Conservation (phyloP, 495 filamentous ascomycete genomes). For the Articulospora tetracladia region DNA sequence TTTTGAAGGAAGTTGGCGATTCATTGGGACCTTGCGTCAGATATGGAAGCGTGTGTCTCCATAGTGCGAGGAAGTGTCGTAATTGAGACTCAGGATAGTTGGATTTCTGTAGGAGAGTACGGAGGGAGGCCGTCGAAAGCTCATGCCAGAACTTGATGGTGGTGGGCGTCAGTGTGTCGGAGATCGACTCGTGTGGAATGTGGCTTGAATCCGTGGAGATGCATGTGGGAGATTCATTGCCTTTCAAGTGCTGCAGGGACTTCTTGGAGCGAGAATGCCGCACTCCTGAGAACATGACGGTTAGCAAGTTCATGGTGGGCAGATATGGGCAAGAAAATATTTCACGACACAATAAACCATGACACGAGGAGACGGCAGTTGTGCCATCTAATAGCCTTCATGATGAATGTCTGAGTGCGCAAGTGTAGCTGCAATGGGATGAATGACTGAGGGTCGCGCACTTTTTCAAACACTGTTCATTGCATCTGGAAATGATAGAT, state of each 20-base stretch:
- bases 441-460: too few species aligned
- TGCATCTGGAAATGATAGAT: too few species aligned
- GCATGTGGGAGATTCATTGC: not conserved
- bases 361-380: too few species aligned
- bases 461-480: too few species aligned
- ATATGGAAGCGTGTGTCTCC: not conserved
- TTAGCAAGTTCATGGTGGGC: not conserved
- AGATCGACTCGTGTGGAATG: too few species aligned
- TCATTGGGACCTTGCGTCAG: not conserved
- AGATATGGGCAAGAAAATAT: not conserved
- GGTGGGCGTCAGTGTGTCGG: too few species aligned
- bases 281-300: not conserved
- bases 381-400: too few species aligned
- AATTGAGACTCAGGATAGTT: not conserved
- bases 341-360: too few species aligned
- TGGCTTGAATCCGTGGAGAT: not conserved
- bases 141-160: not conserved
- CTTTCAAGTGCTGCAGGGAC: not conserved
- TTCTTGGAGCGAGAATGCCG: not conserved
- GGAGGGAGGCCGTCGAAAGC: not conserved
- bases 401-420: too few species aligned
- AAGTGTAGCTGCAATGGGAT: too few species aligned
- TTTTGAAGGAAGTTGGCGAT: not conserved
- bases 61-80: not conserved
- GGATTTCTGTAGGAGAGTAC: not conserved